Conservation (phyloP, 1,284 basidiomycete genomes). For the Tylopilus sp. region DNA sequence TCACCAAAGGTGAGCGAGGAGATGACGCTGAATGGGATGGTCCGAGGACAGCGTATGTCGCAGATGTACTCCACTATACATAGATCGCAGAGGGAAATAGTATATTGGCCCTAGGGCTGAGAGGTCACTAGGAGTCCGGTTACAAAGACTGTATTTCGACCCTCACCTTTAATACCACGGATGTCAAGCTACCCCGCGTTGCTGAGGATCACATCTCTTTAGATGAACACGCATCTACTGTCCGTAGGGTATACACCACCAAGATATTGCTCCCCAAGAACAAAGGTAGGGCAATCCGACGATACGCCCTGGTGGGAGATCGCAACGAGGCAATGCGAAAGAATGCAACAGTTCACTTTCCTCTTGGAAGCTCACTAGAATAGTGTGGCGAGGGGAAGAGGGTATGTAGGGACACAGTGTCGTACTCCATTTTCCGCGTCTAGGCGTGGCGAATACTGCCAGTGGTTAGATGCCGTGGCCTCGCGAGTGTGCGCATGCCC, state of each 20-base stretch:
- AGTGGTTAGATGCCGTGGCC: not conserved
- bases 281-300: constrained; percentile 28
- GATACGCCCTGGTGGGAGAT: constrained; percentile 22
- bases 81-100: constrained; percentile 23
- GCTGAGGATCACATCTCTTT: constrained; percentile 23
- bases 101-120: constrained; percentile 31
- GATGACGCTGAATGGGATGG: constrained; percentile 21
- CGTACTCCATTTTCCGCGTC: constrained; percentile 14
- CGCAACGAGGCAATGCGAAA: constrained; percentile 7
- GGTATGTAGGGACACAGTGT: constrained; percentile 21
- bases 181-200: constrained; percentile 10
- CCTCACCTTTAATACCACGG: constrained; percentile 28
- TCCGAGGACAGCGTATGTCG: constrained; percentile 18
- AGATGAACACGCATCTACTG: no score
- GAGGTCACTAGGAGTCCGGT: constrained; percentile 2
- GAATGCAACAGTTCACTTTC: constrained; percentile 24
- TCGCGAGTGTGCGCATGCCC: not conserved
- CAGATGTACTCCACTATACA: constrained; percentile 20
- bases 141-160: not conserved
- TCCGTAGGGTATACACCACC: constrained; percentile 21
- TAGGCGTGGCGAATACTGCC: not conserved
- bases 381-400: constrained; percentile 26
- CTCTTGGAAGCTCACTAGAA: constrained; percentile 26
- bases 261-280: constrained; percentile 24
- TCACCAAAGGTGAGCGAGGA: constrained; percentile 29